Conservation (phyloP, 495 filamentous ascomycete species). For the Articulospora tetracladia region DNA sequence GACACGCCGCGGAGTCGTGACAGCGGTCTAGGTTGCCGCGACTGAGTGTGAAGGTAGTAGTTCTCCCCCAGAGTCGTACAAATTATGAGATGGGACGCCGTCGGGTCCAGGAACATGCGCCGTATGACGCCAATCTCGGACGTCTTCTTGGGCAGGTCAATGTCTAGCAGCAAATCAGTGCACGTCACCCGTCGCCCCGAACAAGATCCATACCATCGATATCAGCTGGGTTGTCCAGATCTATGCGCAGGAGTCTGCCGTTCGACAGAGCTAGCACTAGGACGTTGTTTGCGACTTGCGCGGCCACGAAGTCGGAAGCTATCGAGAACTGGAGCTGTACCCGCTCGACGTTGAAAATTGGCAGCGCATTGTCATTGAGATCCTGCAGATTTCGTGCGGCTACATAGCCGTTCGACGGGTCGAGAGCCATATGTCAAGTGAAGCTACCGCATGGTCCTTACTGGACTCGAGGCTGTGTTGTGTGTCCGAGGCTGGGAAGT, state of each 20-base stretch:
- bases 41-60: constrained; percentile 96
- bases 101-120: constrained; percentile 94
- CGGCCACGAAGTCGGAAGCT: constrained; percentile 90
- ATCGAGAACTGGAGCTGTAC: constrained; percentile 90
- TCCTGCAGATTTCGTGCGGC: constrained; percentile 46
- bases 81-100: constrained; percentile 89
- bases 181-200: neutral
- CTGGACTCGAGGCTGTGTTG: constrained; percentile 20
- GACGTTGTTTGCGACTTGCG: constrained; percentile 96
- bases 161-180: constrained; percentile 55
- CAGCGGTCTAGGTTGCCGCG: constrained; percentile 77
- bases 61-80: constrained; percentile 90
- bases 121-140: constrained; percentile 88
- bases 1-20: constrained; percentile 78
- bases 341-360: constrained; percentile 88
- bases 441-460: constrained; percentile 22
- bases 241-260: constrained; percentile 86
- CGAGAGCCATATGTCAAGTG: constrained; percentile 29
- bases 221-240: constrained; percentile 87
- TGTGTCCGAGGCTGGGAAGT: constrained; percentile 22
- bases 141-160: constrained; percentile 92
- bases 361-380: constrained; percentile 58
- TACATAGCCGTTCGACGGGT: constrained; percentile 44
- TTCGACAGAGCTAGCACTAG: constrained; percentile 85
- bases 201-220: constrained; percentile 68